A percentile compares a stretch with the other conserved stretches of the same genome.
These are phyloP conservation scores for Pseudocercospora fuligena DNA, from an alignment of 2,329 filamentous ascomycete species.

Conservation along the genomic window DNA sequence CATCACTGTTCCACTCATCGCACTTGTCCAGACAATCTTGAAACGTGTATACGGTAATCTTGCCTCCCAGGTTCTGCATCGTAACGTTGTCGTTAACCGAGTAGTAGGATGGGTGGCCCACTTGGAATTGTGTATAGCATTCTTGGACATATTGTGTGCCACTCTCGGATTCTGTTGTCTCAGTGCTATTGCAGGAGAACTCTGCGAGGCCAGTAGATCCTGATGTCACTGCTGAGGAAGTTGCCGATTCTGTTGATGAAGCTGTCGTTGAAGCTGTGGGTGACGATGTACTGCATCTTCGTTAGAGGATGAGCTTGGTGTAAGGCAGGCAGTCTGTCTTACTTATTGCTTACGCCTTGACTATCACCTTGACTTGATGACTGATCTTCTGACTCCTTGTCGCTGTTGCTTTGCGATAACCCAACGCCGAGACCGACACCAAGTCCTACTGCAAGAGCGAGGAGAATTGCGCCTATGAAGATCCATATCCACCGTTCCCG, in stretches of 20 bases:
- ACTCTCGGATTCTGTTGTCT: conserved; percentile 7
- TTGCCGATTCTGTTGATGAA: conserved; percentile 7
- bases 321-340: not conserved
- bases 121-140: conserved; percentile 21
- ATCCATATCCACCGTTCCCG: conserved; percentile 19
- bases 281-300: not conserved
- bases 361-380: conserved; percentile 1
- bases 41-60: conserved; percentile 22
- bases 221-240: conserved; percentile 16
- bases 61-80: conserved; percentile 17
- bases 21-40: conserved; percentile 20
- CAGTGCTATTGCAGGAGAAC: conserved; percentile 21
- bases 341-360: not conserved
- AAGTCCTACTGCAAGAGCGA: conserved; percentile 18
- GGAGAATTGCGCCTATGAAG: conserved; percentile 9
- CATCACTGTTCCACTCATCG: conserved; percentile 17
- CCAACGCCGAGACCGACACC: conserved; percentile 20
- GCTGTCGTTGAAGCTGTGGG: conserved; percentile 2
- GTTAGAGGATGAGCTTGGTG: not conserved
- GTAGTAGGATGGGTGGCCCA: conserved; percentile 20
- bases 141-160: conserved; percentile 19
- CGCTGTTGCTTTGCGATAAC: conserved; percentile 12
- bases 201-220: conserved; percentile 24
- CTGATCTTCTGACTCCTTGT: not conserved
- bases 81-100: conserved; percentile 16